Evolutionary conservation across 345 rosid genomes (phyloP).

Genomic region (Salix udensis): DNA sequence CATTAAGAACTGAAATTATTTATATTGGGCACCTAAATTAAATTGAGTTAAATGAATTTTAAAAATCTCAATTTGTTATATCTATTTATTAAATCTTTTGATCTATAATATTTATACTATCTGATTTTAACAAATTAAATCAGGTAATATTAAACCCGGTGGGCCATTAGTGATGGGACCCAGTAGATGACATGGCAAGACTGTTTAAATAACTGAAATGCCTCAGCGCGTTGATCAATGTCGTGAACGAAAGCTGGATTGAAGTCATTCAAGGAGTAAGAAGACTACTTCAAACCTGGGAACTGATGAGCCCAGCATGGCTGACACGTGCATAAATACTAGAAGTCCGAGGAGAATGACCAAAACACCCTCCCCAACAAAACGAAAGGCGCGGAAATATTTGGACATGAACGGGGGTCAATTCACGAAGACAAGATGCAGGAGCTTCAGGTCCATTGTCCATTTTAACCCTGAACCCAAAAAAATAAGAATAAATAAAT

Average conservation of each 20-base stretch:
- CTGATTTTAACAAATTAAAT: too few relatives aligned
- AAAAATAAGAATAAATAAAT: not conserved
- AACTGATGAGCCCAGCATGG: not conserved
- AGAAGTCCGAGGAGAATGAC: not conserved
- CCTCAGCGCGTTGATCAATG: not conserved
- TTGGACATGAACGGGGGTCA: not conserved
- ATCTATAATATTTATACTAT: too few relatives aligned
- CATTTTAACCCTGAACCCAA: not conserved
- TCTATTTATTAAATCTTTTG: too few relatives aligned
- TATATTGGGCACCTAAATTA: too few relatives aligned
- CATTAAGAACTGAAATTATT: too few relatives aligned
- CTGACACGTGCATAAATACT: not conserved
- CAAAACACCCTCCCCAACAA: not conserved
- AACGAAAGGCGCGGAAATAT: not conserved
- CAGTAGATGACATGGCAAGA: not conserved
- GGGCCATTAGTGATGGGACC: not conserved
- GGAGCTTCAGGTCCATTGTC: slow-evolving; percentile 13
- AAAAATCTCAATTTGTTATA: too few relatives aligned
- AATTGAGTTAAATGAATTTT: too few relatives aligned
- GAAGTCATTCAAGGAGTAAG: not conserved
- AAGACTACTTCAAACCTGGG: not conserved
- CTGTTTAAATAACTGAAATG: not conserved
- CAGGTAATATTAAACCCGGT: too few relatives aligned
- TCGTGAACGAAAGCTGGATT: not conserved
- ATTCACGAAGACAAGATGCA: slow-evolving; percentile 1